Conservation (phyloP, 441 rosid species). For the Gossypium gossypioides region DNA sequence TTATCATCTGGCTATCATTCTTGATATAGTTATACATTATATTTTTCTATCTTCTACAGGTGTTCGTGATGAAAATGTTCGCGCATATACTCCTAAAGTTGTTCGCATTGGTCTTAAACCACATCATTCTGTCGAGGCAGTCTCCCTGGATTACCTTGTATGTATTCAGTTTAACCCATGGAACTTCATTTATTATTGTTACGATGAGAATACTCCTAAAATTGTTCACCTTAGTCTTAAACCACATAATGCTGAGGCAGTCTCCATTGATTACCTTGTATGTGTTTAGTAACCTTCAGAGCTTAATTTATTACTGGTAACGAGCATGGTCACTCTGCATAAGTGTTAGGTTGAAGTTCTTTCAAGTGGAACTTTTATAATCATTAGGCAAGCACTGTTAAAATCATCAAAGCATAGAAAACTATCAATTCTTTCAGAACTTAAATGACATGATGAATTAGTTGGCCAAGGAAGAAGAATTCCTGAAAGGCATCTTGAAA, state of each 20-base stretch:
- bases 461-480: background rate
- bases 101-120: slow-evolving; percentile 94
- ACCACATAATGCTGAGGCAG: slow-evolving; percentile 71
- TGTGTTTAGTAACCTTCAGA: slow-evolving; percentile 22
- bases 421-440: background rate
- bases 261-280: slow-evolving; percentile 84
- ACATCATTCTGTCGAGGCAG: slow-evolving; percentile 74
- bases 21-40: background rate
- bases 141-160: slow-evolving; percentile 87
- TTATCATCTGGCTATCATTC: background rate
- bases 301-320: background rate
- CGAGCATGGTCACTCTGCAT: background rate
- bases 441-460: background rate
- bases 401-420: background rate
- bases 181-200: background rate
- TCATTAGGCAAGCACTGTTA: background rate
- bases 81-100: slow-evolving; percentile 66
- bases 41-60: slow-evolving; percentile 35
- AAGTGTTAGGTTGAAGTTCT: slow-evolving; percentile 1
- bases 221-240: slow-evolving; percentile 88
- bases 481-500: background rate
- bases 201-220: slow-evolving; percentile 50
- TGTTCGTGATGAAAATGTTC: slow-evolving; percentile 69
- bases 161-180: slow-evolving; percentile 21
- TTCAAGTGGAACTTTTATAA: background rate